Evolutionary conservation across 352 stramenopile genomes (phyloP).

Genomic region (Elongisporangium anandrum): DNA sequence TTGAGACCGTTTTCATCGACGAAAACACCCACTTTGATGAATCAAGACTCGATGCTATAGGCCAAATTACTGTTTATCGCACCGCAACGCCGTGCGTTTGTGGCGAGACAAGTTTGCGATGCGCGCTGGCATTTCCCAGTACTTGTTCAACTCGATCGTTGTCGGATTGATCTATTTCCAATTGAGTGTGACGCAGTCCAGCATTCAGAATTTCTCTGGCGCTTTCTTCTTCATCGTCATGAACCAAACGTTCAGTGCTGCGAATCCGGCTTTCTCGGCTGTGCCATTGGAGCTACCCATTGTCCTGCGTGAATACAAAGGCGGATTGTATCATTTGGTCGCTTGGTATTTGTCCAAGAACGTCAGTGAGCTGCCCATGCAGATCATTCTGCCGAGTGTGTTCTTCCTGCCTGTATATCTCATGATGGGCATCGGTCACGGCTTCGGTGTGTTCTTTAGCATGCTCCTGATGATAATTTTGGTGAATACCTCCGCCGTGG

Average conservation of each 20-base stretch:
- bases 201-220: conserved; percentile 39
- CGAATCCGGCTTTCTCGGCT: conserved; percentile 30
- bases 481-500: conserved; percentile 24
- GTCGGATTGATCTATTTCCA: conserved; percentile 46
- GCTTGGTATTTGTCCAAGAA: conserved; percentile 47
- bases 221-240: conserved; percentile 47
- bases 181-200: conserved; percentile 26
- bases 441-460: conserved; percentile 35
- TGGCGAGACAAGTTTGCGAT: too few relatives aligned
- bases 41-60: too few relatives aligned
- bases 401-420: conserved; percentile 37
- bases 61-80: too few relatives aligned
- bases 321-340: conserved; percentile 30
- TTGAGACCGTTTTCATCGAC: too few relatives aligned
- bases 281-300: conserved; percentile 37
- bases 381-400: conserved; percentile 33
- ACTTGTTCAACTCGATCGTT: conserved; percentile 29
- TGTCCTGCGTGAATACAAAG: conserved; percentile 31
- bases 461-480: conserved; percentile 47
- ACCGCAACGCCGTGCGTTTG: too few relatives aligned
- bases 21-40: too few relatives aligned
- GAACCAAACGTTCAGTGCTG: conserved; percentile 38
- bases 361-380: conserved; percentile 26
- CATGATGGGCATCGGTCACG: conserved; percentile 33
- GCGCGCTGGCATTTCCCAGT: conserved; percentile 10